Conservation (phyloP, 2,329 filamentous ascomycete genomes). For the Dactylellina drechsleri region DNA sequence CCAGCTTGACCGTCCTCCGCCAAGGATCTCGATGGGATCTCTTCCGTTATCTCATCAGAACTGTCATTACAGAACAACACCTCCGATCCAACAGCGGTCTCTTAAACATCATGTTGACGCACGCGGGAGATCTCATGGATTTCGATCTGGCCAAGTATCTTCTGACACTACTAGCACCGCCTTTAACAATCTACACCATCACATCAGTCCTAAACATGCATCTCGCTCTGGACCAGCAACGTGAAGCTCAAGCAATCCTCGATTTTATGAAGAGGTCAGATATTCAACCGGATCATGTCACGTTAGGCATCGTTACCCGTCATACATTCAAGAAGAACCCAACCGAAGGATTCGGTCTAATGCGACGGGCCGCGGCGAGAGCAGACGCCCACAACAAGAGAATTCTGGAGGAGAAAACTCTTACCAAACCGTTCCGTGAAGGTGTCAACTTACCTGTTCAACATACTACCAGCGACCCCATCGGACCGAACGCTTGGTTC, state of each 20-base stretch:
- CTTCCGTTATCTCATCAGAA: constrained; percentile 34
- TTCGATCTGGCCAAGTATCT: constrained; percentile 33
- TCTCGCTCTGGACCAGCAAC: constrained; percentile 29
- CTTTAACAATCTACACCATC: constrained; percentile 30
- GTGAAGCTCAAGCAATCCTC: constrained; percentile 46
- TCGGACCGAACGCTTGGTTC: constrained; percentile 42
- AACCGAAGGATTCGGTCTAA: constrained; percentile 28
- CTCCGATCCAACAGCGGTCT: constrained; percentile 25
- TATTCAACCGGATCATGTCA: constrained; percentile 39
- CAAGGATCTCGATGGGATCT: constrained; percentile 19
- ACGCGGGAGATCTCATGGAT: constrained; percentile 41
- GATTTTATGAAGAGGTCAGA: constrained; percentile 52
- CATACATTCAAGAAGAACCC: constrained; percentile 37
- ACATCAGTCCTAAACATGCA: constrained; percentile 47
- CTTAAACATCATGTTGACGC: constrained; percentile 35
- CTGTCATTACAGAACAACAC: constrained; percentile 17
- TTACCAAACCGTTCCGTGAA: constrained; percentile 23
- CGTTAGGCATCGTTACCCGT: constrained; percentile 36
- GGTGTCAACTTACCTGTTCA: constrained; percentile 22
- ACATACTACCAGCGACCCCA: constrained; percentile 21
- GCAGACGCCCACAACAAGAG: constrained; percentile 13
- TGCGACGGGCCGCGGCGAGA: constrained; percentile 26
- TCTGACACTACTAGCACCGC: constrained; percentile 21
- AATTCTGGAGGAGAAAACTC: not conserved
- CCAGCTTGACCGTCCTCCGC: constrained; percentile 30